Percentiles rank a stretch among this genome's conserved stretches.
These are phyloP conservation scores for Petunia hybrid DNA, from an alignment of 305 asterid genomes.

Conservation along the genomic window DNA sequence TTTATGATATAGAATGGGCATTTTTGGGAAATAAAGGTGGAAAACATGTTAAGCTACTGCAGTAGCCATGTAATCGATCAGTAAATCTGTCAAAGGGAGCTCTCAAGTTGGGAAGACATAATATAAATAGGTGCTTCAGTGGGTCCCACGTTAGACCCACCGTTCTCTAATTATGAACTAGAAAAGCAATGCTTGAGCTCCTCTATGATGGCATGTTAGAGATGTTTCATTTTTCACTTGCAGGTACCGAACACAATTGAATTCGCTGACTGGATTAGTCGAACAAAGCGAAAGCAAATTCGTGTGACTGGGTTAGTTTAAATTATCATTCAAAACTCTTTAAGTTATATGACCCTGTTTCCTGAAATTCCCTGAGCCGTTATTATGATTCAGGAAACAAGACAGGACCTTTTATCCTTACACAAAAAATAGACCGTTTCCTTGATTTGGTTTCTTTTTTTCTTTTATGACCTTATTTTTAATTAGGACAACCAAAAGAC, in stretches of 20 bases:
- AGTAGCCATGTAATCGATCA: background rate
- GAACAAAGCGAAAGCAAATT: slow-evolving; percentile 93
- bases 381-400: slow-evolving; percentile 6
- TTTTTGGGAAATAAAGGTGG: background rate
- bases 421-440: background rate
- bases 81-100: slow-evolving; percentile 26
- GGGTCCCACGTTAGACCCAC: slow-evolving; percentile 1
- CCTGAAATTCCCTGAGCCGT: slow-evolving; percentile 8
- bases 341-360: slow-evolving; percentile 33
- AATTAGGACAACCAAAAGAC: slow-evolving; percentile 95
- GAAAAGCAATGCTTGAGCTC: slow-evolving; percentile 9
- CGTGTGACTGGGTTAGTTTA: slow-evolving; percentile 90
- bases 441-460: slow-evolving; percentile 31
- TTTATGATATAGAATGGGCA: background rate
- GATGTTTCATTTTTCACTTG: slow-evolving; percentile 36
- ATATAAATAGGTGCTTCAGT: slow-evolving; percentile 23
- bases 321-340: slow-evolving; percentile 34
- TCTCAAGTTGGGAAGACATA: slow-evolving; percentile 13
- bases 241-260: slow-evolving; percentile 97
- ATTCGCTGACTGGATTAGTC: slow-evolving; percentile 99
- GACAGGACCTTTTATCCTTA: background rate
- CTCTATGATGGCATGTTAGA: slow-evolving; percentile 3
- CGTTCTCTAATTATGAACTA: slow-evolving; percentile 19
- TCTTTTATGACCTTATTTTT: slow-evolving; percentile 29
- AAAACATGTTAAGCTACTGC: slow-evolving; percentile 10